These are phyloP conservation scores for Penicillium sp. DNA, from an alignment of 2,329 filamentous ascomycete genomes.

Conservation along the genomic window DNA sequence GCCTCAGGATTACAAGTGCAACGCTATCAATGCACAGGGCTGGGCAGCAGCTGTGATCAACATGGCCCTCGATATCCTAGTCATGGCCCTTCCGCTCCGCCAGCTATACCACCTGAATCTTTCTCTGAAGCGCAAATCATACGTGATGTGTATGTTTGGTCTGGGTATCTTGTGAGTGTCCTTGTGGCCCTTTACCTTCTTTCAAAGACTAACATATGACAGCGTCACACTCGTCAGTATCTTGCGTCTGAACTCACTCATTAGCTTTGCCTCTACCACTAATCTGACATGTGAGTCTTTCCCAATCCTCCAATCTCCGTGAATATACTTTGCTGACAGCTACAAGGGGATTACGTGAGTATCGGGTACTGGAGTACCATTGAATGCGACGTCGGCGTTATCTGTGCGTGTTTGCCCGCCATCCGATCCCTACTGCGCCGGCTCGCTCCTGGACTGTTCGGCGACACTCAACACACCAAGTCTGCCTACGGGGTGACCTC, in stretches of 20 bases:
- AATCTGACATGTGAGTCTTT: constrained; percentile 39
- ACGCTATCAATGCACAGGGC: constrained; percentile 39
- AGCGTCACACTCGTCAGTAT: constrained; percentile 47
- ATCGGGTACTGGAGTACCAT: constrained; percentile 34
- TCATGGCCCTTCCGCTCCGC: constrained; percentile 30
- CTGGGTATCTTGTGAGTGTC: constrained; percentile 36
- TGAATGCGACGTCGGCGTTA: constrained; percentile 31
- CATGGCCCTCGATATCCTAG: constrained; percentile 30
- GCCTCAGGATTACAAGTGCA: constrained; percentile 33
- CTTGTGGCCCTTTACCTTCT: not conserved
- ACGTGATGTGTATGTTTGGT: constrained; percentile 37
- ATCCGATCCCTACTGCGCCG: constrained; percentile 40
- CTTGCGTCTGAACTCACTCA: constrained; percentile 44
- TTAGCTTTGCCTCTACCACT: constrained; percentile 41
- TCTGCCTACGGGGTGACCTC: constrained; percentile 17
- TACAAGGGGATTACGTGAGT: constrained; percentile 30
- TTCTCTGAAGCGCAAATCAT: constrained; percentile 30
- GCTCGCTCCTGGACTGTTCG: constrained; percentile 37
- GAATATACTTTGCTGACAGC: not conserved
- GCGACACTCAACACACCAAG: constrained; percentile 25
- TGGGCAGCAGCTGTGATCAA: constrained; percentile 36
- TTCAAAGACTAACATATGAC: not conserved
- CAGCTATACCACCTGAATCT: constrained; percentile 29
- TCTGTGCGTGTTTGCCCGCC: constrained; percentile 32
- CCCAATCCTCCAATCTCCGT: not conserved